Evolutionary conservation across 2,329 filamentous ascomycete species (phyloP), one percentile per base, ranked within the genome.

Genomic region (Colletotrichum tropicicola): DNA sequence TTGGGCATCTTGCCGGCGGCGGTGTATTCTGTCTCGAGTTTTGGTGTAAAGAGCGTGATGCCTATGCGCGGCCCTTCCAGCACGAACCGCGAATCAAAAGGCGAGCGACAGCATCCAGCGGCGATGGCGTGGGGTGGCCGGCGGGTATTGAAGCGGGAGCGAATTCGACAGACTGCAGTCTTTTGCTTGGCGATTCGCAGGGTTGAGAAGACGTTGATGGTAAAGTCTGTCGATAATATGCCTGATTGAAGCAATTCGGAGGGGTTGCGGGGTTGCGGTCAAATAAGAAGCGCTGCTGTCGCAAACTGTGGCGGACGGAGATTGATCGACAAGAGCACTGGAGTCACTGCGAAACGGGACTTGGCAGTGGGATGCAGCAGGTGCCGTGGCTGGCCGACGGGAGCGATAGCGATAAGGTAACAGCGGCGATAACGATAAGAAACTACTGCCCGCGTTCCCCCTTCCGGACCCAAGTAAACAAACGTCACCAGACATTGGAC

Each of bases 381-480:
- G n/a, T n/a, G n/a, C n/a, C n/a, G n/a, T n/a, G n/a, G n/a, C n/a
- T n/a, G n/a, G 25, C 32, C 12, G 32, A 35, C 5, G 32, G 13
- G 17, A 15, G 9, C 19, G 41, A 45, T 45, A 17, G 10, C 13
- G 52, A 57, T 56, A 57, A 62, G 32, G 21, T 17, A 13, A 9
- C 3, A 5, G 23, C 5, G 6, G 1, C 4, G 7, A 25, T 57
- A 47, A 54, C 41, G 55, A 65, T 56, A 63, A 61, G 43, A 10
- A 10, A 28, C n/a, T 35, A 35, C 25, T 39, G 62, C 54, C 4
- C n/a, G 17, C 35, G 10, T 47, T 71, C 65, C 73, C 73, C 45
- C 57, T 74, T 76, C 68, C 21, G 72, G 76, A 51, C 67, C 58
- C 68, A 78, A 73, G 79, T 81, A 80, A 83, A 82, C 77, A 82